phyloP scores from a whole-genome alignment of 2,329 filamentous ascomycete genomes.

The Phoma sp. region DNA sequence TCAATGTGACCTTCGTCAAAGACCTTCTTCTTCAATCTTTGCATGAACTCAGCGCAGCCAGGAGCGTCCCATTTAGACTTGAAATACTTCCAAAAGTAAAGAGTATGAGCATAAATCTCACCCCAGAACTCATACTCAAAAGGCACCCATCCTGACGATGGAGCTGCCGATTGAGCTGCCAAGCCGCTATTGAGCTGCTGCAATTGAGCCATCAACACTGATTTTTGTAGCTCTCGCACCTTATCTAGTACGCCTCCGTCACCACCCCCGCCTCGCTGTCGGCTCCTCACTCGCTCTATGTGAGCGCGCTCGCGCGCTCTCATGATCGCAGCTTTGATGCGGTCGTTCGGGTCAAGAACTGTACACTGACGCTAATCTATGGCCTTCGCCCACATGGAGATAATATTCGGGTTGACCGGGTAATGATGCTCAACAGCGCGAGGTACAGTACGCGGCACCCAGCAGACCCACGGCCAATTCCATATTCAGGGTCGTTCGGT shows the following conservation, averaged over 20 bases:
- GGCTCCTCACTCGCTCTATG: not conserved
- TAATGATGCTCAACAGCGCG: no score
- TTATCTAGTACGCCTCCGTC: not conserved
- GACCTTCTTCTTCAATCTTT: not conserved
- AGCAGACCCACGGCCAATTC: not conserved
- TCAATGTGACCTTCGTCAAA: no score
- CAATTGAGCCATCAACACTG: not conserved
- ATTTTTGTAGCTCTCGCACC: no score
- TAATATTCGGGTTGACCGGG: not conserved
- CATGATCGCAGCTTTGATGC: not conserved
- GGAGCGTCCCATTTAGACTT: not conserved
- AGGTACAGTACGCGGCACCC: not conserved
- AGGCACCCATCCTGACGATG: not conserved
- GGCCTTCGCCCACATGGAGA: not conserved
- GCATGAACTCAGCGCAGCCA: not conserved
- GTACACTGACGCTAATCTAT: not conserved
- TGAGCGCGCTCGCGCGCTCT: not conserved
- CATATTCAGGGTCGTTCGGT: no score
- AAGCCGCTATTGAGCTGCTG: not conserved
- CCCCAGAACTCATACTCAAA: not conserved
- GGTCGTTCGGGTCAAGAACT: not conserved
- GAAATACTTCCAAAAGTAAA: not conserved
- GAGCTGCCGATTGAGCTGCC: not conserved
- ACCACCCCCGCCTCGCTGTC: no score
- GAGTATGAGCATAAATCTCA: not conserved